Conservation (phyloP, 2,329 filamentous ascomycete genomes). For the Lasiodiplodia sp. region DNA sequence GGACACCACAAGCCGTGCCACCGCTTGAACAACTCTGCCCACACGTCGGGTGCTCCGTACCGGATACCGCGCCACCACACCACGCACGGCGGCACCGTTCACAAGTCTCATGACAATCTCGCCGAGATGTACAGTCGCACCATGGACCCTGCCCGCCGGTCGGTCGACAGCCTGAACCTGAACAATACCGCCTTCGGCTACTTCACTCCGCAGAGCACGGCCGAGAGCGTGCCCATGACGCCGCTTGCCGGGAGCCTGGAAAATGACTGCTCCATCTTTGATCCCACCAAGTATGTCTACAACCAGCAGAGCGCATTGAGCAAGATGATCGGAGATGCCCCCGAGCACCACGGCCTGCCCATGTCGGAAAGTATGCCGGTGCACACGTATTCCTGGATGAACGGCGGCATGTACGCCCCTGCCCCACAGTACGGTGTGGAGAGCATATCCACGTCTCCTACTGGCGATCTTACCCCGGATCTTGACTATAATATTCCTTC, state of each 20-base stretch:
- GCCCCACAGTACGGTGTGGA: conserved; percentile 43
- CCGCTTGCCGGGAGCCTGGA: conserved; percentile 43
- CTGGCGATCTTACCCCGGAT: conserved; percentile 47
- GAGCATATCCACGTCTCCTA: conserved; percentile 49
- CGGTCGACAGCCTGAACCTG: conserved; percentile 33
- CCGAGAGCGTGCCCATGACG: conserved; percentile 38
- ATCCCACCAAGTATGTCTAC: conserved; percentile 42
- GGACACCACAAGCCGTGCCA: conserved; percentile 71
- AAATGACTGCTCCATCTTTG: conserved; percentile 31
- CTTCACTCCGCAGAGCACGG: conserved; percentile 21
- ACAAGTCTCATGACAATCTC: conserved; percentile 46
- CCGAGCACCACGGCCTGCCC: conserved; percentile 38
- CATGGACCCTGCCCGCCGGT: conserved; percentile 38
- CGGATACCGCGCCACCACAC: conserved; percentile 61
- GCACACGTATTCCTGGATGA: conserved; percentile 38
- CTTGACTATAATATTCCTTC: conserved; percentile 46
- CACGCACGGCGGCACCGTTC: conserved; percentile 41
- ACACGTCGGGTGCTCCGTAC: conserved; percentile 69
- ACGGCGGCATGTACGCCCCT: conserved; percentile 32
- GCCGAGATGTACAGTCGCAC: conserved; percentile 43
- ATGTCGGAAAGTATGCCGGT: conserved; percentile 40
- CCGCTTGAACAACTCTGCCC: conserved; percentile 69
- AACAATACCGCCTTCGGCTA: conserved; percentile 18
- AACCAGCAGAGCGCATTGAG: conserved; percentile 34
- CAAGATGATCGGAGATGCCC: conserved; percentile 37